Evolutionary conservation across 345 rosid species (phyloP), one percentile per base, ranked within the genome.

Genomic region (Gossypium bickii): DNA sequence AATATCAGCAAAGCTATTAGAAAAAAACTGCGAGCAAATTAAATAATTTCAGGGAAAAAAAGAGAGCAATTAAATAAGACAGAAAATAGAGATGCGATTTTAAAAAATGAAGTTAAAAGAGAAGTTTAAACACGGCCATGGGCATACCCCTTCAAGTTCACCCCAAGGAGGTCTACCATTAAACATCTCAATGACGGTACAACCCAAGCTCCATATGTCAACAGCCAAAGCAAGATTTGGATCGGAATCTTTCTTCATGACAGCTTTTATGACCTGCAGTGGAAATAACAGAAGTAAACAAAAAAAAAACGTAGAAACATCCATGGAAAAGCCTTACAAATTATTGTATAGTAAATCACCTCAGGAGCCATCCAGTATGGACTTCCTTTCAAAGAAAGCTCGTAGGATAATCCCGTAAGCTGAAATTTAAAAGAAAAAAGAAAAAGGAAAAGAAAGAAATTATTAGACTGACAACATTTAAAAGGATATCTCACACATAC

Each of bases 361-460:
- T 90, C 95, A 44, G 92, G 95, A 85, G 95, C 95, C 95, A 90
- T 86, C 95, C 95, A 90, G 80, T 86, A 79, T 9, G 95, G 95
- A 76, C 91, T 90, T 44, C 95, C 95, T 81, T 88, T 88, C 80
- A 88, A 76, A 66, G 95, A 90, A 57, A 88, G 80, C 44, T 85
- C 83, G 49, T 78, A 87, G 12, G 86, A 82, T 70, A 81, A 79
- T 61, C 87, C 91, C 16, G 85, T 76, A 41, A 90, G 87, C 95
- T 90, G 83, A 51, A 69, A 41, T 72, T 20, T 24, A 73, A 72
- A 1, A 70, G 38, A 4, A 34, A 34, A 34, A 34, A 20, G 20
- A 20, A 20, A 20, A 34, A 34, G 4, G 6, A 29, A 29, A 9
- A 29, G 71, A 27, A 24, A 74, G 29, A 61, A 65, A 64, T 24